Evolutionary conservation across 345 rosid genomes (phyloP), one percentile per base, ranked within the genome.

Genomic region (Gossypium mustelinum): DNA sequence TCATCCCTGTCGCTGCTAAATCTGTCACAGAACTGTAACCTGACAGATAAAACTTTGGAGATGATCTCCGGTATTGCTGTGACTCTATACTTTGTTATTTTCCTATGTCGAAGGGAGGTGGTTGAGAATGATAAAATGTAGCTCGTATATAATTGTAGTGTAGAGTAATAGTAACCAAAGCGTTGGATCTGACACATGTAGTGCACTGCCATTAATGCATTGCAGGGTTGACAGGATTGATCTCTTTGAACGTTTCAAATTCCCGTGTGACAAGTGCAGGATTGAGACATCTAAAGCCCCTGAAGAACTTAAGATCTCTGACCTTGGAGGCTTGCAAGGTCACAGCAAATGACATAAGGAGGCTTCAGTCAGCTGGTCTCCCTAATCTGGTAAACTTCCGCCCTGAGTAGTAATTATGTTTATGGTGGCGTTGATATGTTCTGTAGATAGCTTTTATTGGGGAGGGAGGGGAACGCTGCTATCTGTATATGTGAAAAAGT

Each of bases 281-380:
- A 56, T 77, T 94, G 70, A 83, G 72, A 44, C 89, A 92, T 79
- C 77, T 94, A 79, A 94, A 84, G 83, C 86, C 86, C 14, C 76
- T 94, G 84, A 92, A 94, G 85, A 92, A 86, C 76, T 81, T 92
- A 70, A 87, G 81, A 76, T 89, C 90, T 54, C 80, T 92, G 83
- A 83, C 87, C 29, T 74, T 91, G 81, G 98, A 91, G 75, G 86
- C 92, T 2, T 91, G 97, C 90, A 89, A 88, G 87, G 88, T 94
- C 69, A 84, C 92, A 11, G 89, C 87, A 3, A 76, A 73, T 29
- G 97, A 92, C 52, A 91, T 92, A 71, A 87, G 77, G 88, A 88
- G 83, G 87, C 97, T 94, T 76, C 90, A 87, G 63, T 77, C 85
- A 54, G 79, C 84, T 29, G 84, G 84, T 78, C 97, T 94, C 74